phyloP scores from a whole-genome alignment of 225 moss, liverwort and hornwort genomes.

The Bryoerythrophyllum caledonicum region DNA sequence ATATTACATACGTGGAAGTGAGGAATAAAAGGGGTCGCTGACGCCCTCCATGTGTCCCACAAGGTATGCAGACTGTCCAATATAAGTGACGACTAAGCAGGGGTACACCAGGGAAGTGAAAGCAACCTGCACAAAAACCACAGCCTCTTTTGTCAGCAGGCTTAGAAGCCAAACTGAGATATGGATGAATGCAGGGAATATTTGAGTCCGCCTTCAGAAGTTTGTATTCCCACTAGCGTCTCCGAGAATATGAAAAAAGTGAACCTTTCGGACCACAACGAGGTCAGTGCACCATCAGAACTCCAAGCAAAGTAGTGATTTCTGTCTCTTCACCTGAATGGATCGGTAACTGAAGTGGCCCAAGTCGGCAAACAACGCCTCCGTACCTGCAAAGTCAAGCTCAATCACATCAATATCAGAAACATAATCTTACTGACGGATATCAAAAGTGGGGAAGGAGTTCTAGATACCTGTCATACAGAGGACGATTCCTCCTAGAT shows the following conservation, averaged over 20 bases:
- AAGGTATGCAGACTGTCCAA: conserved; percentile 91
- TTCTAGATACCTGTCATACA: conserved; percentile 74
- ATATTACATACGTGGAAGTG: conserved; percentile 69
- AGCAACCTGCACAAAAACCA: conserved; percentile 60
- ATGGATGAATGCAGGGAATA: too few relatives aligned
- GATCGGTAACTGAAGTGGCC: conserved; percentile 88
- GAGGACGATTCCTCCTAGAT: conserved; percentile 82
- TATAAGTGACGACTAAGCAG: conserved; percentile 69
- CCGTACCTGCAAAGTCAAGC: conserved; percentile 61
- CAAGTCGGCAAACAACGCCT: conserved; percentile 95
- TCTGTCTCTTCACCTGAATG: conserved; percentile 62
- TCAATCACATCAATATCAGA: not conserved
- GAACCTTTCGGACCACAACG: too few relatives aligned
- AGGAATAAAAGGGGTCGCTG: conserved; percentile 70
- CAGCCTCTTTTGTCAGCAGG: conserved; percentile 1
- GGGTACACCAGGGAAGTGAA: conserved; percentile 76
- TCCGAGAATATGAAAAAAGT: too few relatives aligned
- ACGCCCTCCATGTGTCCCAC: conserved; percentile 53
- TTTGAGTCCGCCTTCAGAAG: too few relatives aligned
- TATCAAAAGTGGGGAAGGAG: not conserved
- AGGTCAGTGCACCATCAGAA: not conserved
- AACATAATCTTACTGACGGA: not conserved
- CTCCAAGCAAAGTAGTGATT: not conserved
- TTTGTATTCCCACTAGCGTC: too few relatives aligned
- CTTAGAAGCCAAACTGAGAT: not conserved